Base-by-base conservation (phyloP, 805 yeast genomes). In the Geotrichum ghanense region DNA sequence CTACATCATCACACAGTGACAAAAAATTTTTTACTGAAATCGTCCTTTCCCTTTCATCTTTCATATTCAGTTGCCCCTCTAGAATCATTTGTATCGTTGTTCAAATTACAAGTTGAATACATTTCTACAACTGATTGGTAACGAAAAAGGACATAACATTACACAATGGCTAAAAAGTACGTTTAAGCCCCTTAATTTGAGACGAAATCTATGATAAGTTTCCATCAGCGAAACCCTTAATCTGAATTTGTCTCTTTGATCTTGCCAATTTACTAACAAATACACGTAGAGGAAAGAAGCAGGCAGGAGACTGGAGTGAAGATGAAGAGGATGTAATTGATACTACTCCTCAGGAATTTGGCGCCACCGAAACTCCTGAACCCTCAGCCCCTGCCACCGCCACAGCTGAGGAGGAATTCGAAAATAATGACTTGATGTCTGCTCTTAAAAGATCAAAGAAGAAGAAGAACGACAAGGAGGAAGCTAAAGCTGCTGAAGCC, bases 251-350 rank as follows among this genome's bases (percentile, higher is more conserved):
- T n/a, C n/a, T n/a, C n/a, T n/a, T n/a, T n/a, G n/a, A n/a, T 19
- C n/a, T 20, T 47, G 24, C 39, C 50, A 47, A 23, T 20, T 20
- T 16, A 22, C 19, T 42, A 39, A 49, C 21, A 47, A 49, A 23
- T 25, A 19, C 10, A 23, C 16, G 40, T 24, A 78, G 76, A 57
- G 73, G 70, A 53, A 83, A 79, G 72, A 84, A 80, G 61, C 71
- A 77, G 62, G 74, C 79, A 46, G 84, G 80, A 48, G 83, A 75
- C 69, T 84, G 92, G 92, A 94, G 84, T 49, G 92, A 83, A 24
- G 86, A 79, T 9, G 66, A 70, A 42, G 83, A 75, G 47, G 66
- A 65, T 27, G 81, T 75, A 23, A 60, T 49, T 21, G 55, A 65
- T 41, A 70, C 75, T 12, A 68, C 65, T 48, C 73, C 72, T 37